Conservation (phyloP, 495 filamentous ascomycete genomes). For the Neurospora sp. region DNA sequence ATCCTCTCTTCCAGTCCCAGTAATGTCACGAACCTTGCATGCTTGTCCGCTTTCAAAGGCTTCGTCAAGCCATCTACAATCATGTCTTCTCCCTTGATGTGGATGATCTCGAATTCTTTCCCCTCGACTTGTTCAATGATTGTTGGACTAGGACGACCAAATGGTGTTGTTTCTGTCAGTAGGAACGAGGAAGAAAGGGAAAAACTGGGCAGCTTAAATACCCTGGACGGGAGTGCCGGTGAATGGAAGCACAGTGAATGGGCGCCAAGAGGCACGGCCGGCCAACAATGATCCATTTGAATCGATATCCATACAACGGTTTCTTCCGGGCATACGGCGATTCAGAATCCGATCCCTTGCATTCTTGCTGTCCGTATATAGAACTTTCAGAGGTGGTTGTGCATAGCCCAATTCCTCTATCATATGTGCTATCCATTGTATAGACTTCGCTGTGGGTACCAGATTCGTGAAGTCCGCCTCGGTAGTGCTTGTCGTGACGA, state of each 20-base stretch:
- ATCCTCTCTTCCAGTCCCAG: not conserved
- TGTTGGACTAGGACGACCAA: too few species aligned
- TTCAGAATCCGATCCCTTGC: not conserved
- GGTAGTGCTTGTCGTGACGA: not conserved
- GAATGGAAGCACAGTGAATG: too few species aligned
- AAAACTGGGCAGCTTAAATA: too few species aligned
- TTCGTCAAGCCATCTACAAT: not conserved
- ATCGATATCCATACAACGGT: not conserved
- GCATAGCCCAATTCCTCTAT: not conserved
- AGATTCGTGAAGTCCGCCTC: conserved; percentile 1
- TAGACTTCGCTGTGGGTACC: not conserved
- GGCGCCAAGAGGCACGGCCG: too few species aligned
- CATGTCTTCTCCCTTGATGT: not conserved
- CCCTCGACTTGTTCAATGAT: not conserved
- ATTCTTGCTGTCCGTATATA: too few species aligned
- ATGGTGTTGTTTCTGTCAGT: too few species aligned
- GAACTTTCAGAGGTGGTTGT: not conserved
- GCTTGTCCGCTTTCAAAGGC: not conserved
- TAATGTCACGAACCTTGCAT: not conserved
- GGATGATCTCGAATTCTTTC: not conserved
- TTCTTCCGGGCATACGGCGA: not conserved
- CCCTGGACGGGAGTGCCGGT: too few species aligned
- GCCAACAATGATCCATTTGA: not conserved
- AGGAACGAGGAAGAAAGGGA: too few species aligned
- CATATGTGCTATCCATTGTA: not conserved